Base-by-base conservation (phyloP, 2,329 filamentous ascomycete genomes). In the Neofusicoccum parvum region DNA sequence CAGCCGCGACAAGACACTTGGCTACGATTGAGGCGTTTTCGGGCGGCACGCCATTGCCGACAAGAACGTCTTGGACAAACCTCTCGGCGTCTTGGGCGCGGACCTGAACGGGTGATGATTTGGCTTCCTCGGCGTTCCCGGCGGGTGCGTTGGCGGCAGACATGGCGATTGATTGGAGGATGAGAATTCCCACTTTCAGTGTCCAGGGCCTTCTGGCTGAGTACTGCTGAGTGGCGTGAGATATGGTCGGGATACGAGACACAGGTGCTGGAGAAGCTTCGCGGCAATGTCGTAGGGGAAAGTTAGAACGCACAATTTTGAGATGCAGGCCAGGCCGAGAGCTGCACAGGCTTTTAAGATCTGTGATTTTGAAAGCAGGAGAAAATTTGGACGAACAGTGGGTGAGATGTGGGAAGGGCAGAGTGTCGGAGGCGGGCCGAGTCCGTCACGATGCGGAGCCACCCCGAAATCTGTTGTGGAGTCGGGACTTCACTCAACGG, bases 1-100 rank as follows among this genome's bases (percentile, higher is more conserved):
- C 91, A 12, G 91, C 91, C 41, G 87, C 86, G 1, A 94, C 83
- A 1, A 94, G 86, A 68, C 88, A 90, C 67, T 80, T 79, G n/a
- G 90, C 87, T 12, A 93, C 79, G 41, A 87, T 86, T 3, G 78
- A 68, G 15, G 91, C 90, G 68, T 91, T 85, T 2, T 81, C 74
- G 0, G 76, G 64, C 0, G 87, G 77, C 0, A 91, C 88, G 2
- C 86, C 86, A 71, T 92, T 88, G 32, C 81, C 88, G 65, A 77
- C 71, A 37, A 92, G 83, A 12, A 92, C 78, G 5, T 78, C 77
- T 70, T 84, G 77, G 5, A 86, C 81, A 64, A 89, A 87, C 3
- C 66, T 60, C 53, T 70, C 71, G 32, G 78, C 78, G 51, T 76
- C 70, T 14, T 65, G 60, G 32, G 77, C 69, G 53, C 53, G 51